Evolutionary conservation across 139 green algal genomes (phyloP), one percentile per base, ranked within the genome.

Genomic region (Mesostigma viride): DNA sequence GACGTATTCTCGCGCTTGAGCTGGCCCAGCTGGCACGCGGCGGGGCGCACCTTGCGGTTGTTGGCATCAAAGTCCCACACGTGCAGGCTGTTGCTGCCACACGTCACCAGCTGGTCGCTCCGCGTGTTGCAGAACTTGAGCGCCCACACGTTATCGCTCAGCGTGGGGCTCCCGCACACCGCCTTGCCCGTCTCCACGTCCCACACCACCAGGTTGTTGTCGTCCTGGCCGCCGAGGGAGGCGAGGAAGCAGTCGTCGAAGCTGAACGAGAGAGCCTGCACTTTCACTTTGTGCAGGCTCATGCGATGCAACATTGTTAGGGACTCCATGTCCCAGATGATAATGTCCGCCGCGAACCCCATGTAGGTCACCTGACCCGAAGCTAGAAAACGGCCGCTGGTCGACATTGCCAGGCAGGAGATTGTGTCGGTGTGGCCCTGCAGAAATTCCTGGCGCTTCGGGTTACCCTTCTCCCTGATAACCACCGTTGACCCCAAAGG

Each of bases 161-260:
- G 53, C 8, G 80, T 85, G n/a, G 88, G 85, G 64, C 59, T 83
- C 65, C 87, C 87, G 70, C 88, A 93, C 51, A 93, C 84, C n/a
- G 87, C 81, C 31, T 83, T 73, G 20, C 86, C 86, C 2, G 67
- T 85, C 32, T 78, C 65, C 4, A 93, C 86, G 62, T 92, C 79
- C 88, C 88, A 95, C 26, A 95, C 69, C 30, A 94, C 87, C 67
- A 95, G 74, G 8, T 79, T 74, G 65, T 89, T 89, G 78, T 95
- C 86, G 70, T 95, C 88, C 26, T 84, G 79, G 1, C 88, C 88
- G 8, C 88, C 88, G 5, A 95, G 67, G 0, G 83, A 91, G 3
- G 83, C 85, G 3, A 95, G 69, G 59, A 79, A 84, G 1, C 63
- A 34, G 45, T 90, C 84, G 63, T 89, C 81, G 36, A 44, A 67